Base-by-base conservation (phyloP, 129 eudicot species). In the Arctium minus region DNA sequence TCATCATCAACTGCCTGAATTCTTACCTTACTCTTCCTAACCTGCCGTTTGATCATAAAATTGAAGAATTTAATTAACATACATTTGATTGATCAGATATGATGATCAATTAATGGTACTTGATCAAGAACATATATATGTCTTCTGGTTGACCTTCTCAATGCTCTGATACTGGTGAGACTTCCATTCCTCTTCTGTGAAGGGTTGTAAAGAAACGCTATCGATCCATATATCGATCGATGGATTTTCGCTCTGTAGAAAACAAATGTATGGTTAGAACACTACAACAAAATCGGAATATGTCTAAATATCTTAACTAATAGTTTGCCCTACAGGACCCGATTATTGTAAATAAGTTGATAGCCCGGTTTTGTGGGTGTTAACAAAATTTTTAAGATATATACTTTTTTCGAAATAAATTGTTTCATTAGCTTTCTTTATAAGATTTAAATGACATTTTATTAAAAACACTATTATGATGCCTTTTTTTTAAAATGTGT, bases 181-280 rank as follows among this genome's bases (percentile, higher is more conserved):
- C 80, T 37, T 84, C 98, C 98, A 93, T 42, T 93, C 91, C 53
- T 88, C 86, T 70, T 81, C 78, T 3, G 96, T 88, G 76, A 93
- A 93, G 60, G 94, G 96, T 83, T 91, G 98, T 60, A 93, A 48
- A 0, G 98, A 89, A 33, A 93, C 82, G 67, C 90, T 93, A 48
- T 91, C 94, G 0, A 84, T 82, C 91, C 92, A 89, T 33, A 93
- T 73, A 8, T 93, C 94, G 33, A 84, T 77, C 8, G 83, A 74
- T 50, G 87, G 36, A 75, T 89, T 77, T 11, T 85, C 69, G 81
- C 85, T 86, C 97, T 92, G 84, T 8, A 60, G 7, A 38, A 67
- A 44, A 77, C 77, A 32, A 74, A 73, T 8, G 40, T 39, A 56
- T 70, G 36, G 27, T 27, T 32, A 70, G 74, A 9, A 17, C 56